Percentiles rank a stretch among this genome's conserved stretches.
These are phyloP conservation scores for Chlorella variabilis DNA, from an alignment of 163 green algal genomes.

Conservation along the genomic window DNA sequence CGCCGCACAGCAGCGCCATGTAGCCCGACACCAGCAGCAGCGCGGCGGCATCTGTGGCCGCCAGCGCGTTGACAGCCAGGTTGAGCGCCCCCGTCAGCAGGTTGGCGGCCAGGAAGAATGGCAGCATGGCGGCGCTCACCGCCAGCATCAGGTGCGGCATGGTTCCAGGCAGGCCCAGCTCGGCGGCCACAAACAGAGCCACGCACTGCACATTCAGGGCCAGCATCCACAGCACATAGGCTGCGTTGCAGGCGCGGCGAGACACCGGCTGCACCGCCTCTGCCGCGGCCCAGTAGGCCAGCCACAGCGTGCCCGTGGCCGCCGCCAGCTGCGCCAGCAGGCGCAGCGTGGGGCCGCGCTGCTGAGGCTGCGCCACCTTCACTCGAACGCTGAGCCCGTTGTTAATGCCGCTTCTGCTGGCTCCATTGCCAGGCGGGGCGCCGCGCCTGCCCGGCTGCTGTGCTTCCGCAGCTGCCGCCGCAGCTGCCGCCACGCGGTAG, in stretches of 20 bases:
- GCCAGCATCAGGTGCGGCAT: slow-evolving; percentile 30
- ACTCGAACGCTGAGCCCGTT: not conserved
- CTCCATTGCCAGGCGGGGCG: not conserved
- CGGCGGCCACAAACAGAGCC: slow-evolving; percentile 50
- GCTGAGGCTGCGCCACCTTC: not conserved
- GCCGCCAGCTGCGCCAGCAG: slow-evolving; percentile 47
- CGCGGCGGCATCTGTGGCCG: slow-evolving; percentile 35
- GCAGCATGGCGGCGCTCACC: slow-evolving; percentile 54
- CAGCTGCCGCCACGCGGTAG: not conserved
- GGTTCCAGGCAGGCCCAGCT: slow-evolving; percentile 12
- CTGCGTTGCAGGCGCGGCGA: slow-evolving; percentile 75
- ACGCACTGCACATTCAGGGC: slow-evolving; percentile 61
- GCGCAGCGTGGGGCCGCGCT: not conserved
- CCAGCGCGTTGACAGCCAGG: slow-evolving; percentile 65
- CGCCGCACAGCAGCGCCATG: slow-evolving; percentile 51
- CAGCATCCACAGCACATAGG: slow-evolving; percentile 82
- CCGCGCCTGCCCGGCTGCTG: slow-evolving; percentile 1
- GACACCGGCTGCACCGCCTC: slow-evolving; percentile 51
- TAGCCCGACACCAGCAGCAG: slow-evolving; percentile 56
- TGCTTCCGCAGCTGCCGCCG: not conserved
- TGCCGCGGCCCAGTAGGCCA: not conserved
- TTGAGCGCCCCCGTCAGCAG: slow-evolving; percentile 66
- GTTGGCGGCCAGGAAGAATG: slow-evolving; percentile 64
- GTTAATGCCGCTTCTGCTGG: not conserved
- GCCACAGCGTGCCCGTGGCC: slow-evolving; percentile 21